Conservation (phyloP, 2,329 filamentous ascomycete species). For the Diaporthe citriasiana region DNA sequence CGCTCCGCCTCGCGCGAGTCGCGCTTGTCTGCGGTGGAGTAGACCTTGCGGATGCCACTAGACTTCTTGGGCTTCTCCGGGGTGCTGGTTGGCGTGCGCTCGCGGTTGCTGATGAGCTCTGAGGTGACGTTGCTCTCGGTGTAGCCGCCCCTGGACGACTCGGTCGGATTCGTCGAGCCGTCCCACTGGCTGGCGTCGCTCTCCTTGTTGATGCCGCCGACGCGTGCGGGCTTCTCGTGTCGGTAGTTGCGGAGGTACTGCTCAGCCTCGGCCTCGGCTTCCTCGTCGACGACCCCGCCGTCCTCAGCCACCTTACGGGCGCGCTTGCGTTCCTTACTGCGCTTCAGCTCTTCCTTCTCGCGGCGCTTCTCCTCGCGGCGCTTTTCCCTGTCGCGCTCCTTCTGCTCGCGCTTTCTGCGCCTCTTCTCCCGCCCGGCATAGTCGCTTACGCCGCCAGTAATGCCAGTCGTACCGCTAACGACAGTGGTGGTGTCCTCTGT, state of each 20-base stretch:
- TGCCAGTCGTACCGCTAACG: conserved; percentile 60
- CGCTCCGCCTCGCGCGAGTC: conserved; percentile 66
- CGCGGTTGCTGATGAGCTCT: conserved; percentile 71
- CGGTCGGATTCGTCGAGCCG: conserved; percentile 77
- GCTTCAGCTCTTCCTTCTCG: conserved; percentile 52
- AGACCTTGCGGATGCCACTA: conserved; percentile 72
- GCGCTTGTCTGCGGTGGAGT: conserved; percentile 70
- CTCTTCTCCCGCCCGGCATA: conserved; percentile 68
- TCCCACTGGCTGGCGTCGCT: conserved; percentile 86
- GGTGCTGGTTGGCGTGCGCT: conserved; percentile 57
- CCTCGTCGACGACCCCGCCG: conserved; percentile 73
- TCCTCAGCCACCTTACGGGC: conserved; percentile 67
- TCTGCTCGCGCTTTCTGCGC: conserved; percentile 65
- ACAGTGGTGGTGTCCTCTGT: conserved; percentile 56
- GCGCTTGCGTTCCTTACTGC: conserved; percentile 50
- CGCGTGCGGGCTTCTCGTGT: conserved; percentile 85
- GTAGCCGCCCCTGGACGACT: conserved; percentile 59
- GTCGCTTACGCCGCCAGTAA: conserved; percentile 71
- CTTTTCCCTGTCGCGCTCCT: conserved; percentile 65
- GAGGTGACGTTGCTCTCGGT: conserved; percentile 65
- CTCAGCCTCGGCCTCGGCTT: conserved; percentile 73
- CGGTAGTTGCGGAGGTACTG: conserved; percentile 86
- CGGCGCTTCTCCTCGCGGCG: conserved; percentile 53
- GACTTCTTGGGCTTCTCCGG: conserved; percentile 59
- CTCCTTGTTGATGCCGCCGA: conserved; percentile 89